A percentile compares a stretch with the other conserved stretches of the same genome.
These are phyloP conservation scores for Fusarium succisae DNA, from an alignment of 2,329 filamentous ascomycete genomes.

Conservation along the genomic window DNA sequence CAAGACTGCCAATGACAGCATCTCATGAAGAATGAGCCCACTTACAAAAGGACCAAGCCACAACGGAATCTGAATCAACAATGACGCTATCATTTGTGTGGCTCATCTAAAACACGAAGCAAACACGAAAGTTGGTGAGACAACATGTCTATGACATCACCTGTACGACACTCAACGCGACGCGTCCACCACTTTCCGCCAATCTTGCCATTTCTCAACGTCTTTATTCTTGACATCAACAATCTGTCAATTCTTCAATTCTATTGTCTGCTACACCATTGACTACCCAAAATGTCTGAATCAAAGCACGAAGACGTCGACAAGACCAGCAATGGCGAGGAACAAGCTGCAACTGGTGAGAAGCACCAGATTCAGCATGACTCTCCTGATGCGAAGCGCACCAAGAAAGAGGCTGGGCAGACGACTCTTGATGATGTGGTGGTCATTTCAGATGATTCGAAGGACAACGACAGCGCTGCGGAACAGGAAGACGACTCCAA, in stretches of 20 bases:
- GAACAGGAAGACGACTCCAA: conserved; percentile 2
- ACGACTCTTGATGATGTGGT: conserved; percentile 35
- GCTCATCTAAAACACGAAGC: conserved; percentile 21
- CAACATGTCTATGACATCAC: conserved; percentile 41
- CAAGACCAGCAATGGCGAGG: conserved; percentile 14
- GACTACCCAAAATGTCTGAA: conserved; percentile 21
- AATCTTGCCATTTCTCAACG: background rate
- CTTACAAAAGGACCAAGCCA: background rate
- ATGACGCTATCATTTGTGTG: conserved; percentile 2
- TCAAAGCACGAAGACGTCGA: conserved; percentile 5
- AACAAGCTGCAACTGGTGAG: conserved; percentile 32
- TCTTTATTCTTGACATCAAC: background rate
- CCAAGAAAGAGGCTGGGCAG: conserved; percentile 38
- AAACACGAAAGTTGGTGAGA: conserved; percentile 7
- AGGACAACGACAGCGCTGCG: conserved; percentile 1
- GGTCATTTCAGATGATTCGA: background rate
- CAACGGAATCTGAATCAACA: background rate
- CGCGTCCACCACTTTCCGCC: conserved; percentile 7
- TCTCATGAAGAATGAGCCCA: background rate
- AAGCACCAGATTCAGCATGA: conserved; percentile 45
- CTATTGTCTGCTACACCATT: background rate
- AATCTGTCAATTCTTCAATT: background rate
- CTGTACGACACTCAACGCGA: conserved; percentile 24
- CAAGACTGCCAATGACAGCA: conserved; percentile 24
- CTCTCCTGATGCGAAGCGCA: conserved; percentile 40